Base-by-base conservation (phyloP, 106 monocot genomes). In the Dendrobium chrysotoxum region DNA sequence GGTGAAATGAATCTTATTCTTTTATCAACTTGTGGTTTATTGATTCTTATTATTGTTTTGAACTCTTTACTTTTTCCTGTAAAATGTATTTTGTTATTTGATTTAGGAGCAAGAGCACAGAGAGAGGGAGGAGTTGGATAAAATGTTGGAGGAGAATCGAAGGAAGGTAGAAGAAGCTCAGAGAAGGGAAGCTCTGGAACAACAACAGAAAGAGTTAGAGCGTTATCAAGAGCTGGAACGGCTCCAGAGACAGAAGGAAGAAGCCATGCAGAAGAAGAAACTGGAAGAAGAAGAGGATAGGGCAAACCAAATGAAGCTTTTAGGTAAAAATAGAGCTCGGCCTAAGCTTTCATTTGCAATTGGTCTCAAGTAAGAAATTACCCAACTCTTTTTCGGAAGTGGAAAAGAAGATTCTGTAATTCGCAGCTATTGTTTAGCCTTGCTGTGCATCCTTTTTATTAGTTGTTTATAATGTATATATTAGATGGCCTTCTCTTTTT, bases 321-420 rank as follows among this genome's bases (percentile, higher is more conserved):
- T 98, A 76, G 97, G 94, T 28, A 98, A 98, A 86, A 98, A 94
- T 82, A 98, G 91, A 83, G 90, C 94, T 18, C 88, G 97, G 0
- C 94, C 97, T 10, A 98, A 98, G 82, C 77, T 98, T 75, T 92
- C 97, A 11, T 98, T 98, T 45, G 94, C 77, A 4, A 67, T 97
- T 42, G 93, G 93, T 15, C 80, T 86, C 31, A 97, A 94, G 85
- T 97, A 65, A 89, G 70, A 70, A 61, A 61, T 7, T 17, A 3
- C 20, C 15, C 55, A 15, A 55, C 10, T 8, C 13, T 4, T 15
- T 55, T 11, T 9, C 53, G 0, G 9, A 9, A 53, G 53, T 53
- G 53, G 53, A 53, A 53, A 53, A 53, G 9, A 53, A 53, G 35
- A 35, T 35, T 35, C 3, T 35, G 3, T 35, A 35, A 35, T 35